Evolutionary conservation across 306 rosid species (phyloP).

Genomic region (Glycine soja): DNA sequence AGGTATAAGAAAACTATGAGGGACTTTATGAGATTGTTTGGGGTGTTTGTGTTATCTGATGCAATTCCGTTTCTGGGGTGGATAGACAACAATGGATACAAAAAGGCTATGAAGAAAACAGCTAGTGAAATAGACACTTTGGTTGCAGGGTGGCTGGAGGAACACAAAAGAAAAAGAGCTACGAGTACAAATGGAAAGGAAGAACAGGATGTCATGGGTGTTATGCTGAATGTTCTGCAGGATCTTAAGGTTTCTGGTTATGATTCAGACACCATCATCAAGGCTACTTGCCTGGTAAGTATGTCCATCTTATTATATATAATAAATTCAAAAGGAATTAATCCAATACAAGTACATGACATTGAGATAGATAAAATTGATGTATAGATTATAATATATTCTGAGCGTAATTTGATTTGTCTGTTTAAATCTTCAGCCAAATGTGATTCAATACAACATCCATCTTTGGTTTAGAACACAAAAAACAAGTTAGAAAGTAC

Average conservation of each 20-base stretch:
- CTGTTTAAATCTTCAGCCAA: too few relatives aligned
- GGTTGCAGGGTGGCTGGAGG: conserved; percentile 51
- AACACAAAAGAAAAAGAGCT: conserved; percentile 52
- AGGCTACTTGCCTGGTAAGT: conserved; percentile 56
- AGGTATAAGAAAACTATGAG: conserved; percentile 48
- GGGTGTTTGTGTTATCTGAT: conserved; percentile 58
- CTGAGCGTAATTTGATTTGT: too few relatives aligned
- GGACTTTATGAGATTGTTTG: conserved; percentile 49
- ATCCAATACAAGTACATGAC: too few relatives aligned
- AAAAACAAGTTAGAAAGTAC: too few relatives aligned
- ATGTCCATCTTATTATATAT: too few relatives aligned
- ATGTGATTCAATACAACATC: too few relatives aligned
- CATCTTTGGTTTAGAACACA: too few relatives aligned
- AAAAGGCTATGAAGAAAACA: conserved; percentile 54
- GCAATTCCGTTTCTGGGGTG: conserved; percentile 56
- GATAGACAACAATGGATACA: conserved; percentile 50
- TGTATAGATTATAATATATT: too few relatives aligned
- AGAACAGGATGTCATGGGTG: conserved; percentile 54
- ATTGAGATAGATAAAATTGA: too few relatives aligned
- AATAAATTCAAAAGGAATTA: too few relatives aligned
- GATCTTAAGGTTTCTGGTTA: conserved; percentile 36
- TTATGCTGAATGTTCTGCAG: conserved; percentile 48
- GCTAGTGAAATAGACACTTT: conserved; percentile 49
- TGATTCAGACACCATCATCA: conserved; percentile 55
- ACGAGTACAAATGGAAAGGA: conserved; percentile 33